Evolutionary conservation across 2,329 filamentous ascomycete genomes (phyloP).

Genomic region (Pestalotiopsis sp.): DNA sequence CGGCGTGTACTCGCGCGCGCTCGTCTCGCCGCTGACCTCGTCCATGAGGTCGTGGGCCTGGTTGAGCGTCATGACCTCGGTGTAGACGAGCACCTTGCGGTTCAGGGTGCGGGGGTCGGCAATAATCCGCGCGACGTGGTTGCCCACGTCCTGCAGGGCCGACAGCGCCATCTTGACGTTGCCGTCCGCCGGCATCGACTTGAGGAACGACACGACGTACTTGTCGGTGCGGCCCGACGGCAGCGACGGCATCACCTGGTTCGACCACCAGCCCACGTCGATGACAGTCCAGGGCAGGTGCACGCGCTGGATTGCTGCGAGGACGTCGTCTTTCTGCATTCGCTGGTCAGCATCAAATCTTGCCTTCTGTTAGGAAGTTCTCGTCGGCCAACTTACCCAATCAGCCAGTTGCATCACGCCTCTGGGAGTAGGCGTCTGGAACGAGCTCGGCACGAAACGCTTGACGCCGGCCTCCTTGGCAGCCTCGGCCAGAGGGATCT

Average conservation of each 20-base stretch:
- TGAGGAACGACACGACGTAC: background rate
- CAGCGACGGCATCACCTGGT: constrained; percentile 11
- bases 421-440: constrained; percentile 46
- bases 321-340: constrained; percentile 21
- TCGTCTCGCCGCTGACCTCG: constrained; percentile 45
- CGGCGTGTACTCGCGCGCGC: constrained; percentile 14
- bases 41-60: constrained; percentile 46
- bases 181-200: constrained; percentile 43
- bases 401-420: constrained; percentile 32
- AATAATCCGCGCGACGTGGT: constrained; percentile 50
- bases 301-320: constrained; percentile 20
- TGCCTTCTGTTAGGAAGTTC: no score
- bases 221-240: constrained; percentile 10
- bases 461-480: constrained; percentile 51
- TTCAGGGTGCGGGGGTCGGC: constrained; percentile 52
- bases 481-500: constrained; percentile 49
- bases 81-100: constrained; percentile 48
- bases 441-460: constrained; percentile 55
- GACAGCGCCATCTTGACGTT: constrained; percentile 43
- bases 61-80: constrained; percentile 45
- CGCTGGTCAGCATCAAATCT: background rate
- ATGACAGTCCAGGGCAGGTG: constrained; percentile 24
- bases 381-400: background rate
- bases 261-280: constrained; percentile 25
- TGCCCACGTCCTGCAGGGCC: constrained; percentile 50